Conservation (phyloP, 768 basidiomycete genomes). For the Xerocomellus dryophilus region DNA sequence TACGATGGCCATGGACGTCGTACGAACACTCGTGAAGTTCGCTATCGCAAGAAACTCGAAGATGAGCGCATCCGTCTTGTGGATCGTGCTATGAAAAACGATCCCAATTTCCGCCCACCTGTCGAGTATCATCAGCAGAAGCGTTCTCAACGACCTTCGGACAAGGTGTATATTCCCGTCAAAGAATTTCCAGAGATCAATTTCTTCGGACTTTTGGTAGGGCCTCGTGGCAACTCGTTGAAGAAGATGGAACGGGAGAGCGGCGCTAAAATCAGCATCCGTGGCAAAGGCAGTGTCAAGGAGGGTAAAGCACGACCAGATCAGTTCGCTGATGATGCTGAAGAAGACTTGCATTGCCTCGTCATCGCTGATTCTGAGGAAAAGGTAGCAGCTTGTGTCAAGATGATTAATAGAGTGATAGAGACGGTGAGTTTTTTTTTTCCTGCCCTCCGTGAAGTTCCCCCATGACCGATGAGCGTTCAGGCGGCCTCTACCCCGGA, state of each 20-base stretch:
- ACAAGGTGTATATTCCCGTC: conserved; percentile 99
- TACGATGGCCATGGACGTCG: conserved; percentile 97
- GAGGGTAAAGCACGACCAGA: conserved; percentile 97
- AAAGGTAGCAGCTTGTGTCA: conserved; percentile 88
- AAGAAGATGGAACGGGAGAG: conserved; percentile 99
- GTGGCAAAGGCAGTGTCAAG: conserved; percentile 98
- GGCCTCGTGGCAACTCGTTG: conserved; percentile 96
- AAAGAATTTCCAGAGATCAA: conserved; percentile 99
- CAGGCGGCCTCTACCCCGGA: conserved; percentile 98
- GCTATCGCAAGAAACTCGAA: conserved; percentile 93
- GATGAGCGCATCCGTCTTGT: conserved; percentile 91
- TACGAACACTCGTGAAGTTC: conserved; percentile 97
- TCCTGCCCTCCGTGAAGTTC: neutral
- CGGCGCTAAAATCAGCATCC: conserved; percentile 97
- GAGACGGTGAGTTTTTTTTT: conserved; percentile 73
- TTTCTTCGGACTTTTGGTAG: conserved; percentile 97
- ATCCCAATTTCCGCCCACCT: conserved; percentile 96
- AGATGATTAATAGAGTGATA: conserved; percentile 95
- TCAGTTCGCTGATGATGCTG: conserved; percentile 92
- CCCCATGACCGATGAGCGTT: neutral
- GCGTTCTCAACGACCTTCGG: conserved; percentile 87
- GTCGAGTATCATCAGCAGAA: conserved; percentile 96
- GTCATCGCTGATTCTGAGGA: conserved; percentile 91
- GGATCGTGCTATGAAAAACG: conserved; percentile 94
- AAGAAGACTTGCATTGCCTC: conserved; percentile 98